phyloP scores from a whole-genome alignment of 345 rosid genomes.

The Pistacia integerrima region DNA sequence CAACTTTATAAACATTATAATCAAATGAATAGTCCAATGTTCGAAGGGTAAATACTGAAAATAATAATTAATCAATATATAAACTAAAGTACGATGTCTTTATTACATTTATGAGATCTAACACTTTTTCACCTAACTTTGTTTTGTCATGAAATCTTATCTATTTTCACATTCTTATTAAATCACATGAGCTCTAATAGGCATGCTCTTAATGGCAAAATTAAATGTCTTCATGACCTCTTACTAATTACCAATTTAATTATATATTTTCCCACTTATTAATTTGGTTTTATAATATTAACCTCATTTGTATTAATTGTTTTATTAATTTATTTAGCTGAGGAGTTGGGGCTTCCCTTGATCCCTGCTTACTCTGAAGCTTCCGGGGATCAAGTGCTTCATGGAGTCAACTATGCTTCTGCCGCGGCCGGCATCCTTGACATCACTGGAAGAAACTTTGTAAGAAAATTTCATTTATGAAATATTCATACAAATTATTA shows the following conservation, averaged over 20 bases:
- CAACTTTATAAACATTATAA: too few relatives aligned
- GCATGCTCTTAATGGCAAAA: too few relatives aligned
- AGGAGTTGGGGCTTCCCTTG: constrained; percentile 73
- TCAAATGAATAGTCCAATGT: too few relatives aligned
- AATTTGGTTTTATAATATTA: not conserved
- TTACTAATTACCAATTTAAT: too few relatives aligned
- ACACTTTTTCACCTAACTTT: not conserved
- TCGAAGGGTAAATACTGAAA: too few relatives aligned
- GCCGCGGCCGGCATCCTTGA: constrained; percentile 98
- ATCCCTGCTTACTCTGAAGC: constrained; percentile 87
- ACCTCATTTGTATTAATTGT: not conserved
- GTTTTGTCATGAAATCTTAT: not conserved
- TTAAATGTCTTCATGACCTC: too few relatives aligned
- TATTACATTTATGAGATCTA: not conserved
- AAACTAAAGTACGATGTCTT: too few relatives aligned
- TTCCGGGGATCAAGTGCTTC: constrained; percentile 70
- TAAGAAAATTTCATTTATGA: constrained; percentile 31
- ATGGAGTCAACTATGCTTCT: constrained; percentile 92
- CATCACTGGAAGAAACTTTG: constrained; percentile 87
- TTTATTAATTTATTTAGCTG: constrained; percentile 51
- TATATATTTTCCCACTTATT: not conserved
- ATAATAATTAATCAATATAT: too few relatives aligned
- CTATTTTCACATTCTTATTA: not conserved
- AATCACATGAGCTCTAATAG: too few relatives aligned
- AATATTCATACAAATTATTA: too few relatives aligned